phyloP scores from a whole-genome alignment of 768 basidiomycete species.

The Wakefieldia striispora region DNA sequence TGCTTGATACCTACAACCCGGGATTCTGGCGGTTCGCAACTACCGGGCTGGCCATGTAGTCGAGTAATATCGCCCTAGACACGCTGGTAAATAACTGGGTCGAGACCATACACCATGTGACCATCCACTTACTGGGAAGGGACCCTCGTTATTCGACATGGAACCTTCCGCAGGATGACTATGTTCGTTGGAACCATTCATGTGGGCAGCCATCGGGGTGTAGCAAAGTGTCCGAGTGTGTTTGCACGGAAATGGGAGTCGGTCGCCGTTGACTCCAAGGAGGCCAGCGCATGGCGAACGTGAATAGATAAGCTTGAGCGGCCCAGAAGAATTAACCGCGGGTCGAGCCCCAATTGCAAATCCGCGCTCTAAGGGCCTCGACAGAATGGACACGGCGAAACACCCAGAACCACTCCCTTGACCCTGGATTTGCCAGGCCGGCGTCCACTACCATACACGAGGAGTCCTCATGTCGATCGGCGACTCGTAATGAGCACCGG shows the following conservation, averaged over 20 bases:
- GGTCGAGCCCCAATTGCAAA: too few relatives aligned
- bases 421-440: not conserved
- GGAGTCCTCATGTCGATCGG: conserved; percentile 19
- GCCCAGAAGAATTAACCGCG: too few relatives aligned
- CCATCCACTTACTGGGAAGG: conserved; percentile 5
- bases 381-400: too few relatives aligned
- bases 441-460: conserved; percentile 7
- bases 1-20: not conserved
- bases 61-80: conserved; percentile 6
- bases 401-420: conserved; percentile 5
- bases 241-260: not conserved
- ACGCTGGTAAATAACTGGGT: conserved; percentile 3
- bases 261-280: not conserved
- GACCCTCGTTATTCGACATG: not conserved
- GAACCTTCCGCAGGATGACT: not conserved
- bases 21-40: not conserved
- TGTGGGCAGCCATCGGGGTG: conserved; percentile 2
- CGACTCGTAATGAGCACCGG: not conserved
- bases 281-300: not conserved
- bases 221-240: not conserved
- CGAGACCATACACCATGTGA: not conserved
- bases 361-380: too few relatives aligned
- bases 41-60: not conserved
- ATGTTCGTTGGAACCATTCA: not conserved
- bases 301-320: too few relatives aligned